These are phyloP conservation scores for Myrica gale DNA, from an alignment of 306 rosid genomes.

Conservation along the genomic window DNA sequence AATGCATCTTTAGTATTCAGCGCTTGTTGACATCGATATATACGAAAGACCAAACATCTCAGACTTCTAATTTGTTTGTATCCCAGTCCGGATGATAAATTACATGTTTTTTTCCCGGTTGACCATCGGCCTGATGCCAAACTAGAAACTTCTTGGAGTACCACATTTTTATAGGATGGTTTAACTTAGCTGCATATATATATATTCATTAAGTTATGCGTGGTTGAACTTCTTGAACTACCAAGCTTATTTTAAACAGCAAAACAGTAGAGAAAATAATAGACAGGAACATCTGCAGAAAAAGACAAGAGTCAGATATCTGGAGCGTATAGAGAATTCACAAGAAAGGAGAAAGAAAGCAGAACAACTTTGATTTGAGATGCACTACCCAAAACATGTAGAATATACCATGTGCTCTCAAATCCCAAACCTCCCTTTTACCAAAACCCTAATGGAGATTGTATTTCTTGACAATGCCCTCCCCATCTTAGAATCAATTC, in stretches of 20 bases:
- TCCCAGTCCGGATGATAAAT: slow-evolving; percentile 16
- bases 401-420: not conserved
- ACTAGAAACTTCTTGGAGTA: slow-evolving; percentile 39
- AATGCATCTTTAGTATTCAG: slow-evolving; percentile 37
- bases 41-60: slow-evolving; percentile 26
- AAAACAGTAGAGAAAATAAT: not conserved
- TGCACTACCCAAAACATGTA: not conserved
- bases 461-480: not conserved
- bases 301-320: not conserved
- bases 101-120: slow-evolving; percentile 22
- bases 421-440: not conserved
- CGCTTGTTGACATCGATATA: slow-evolving; percentile 19
- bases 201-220: too few species aligned
- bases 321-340: not conserved
- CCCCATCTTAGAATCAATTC: not conserved
- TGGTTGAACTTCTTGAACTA: too few species aligned
- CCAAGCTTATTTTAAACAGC: not conserved
- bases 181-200: not conserved
- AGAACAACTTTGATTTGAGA: not conserved
- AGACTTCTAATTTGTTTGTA: slow-evolving; percentile 44
- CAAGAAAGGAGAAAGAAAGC: not conserved
- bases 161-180: not conserved
- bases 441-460: not conserved
- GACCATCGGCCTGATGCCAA: slow-evolving; percentile 35
- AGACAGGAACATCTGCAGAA: not conserved